Conservation (phyloP, 78 protist genomes). For the Tieghemostelium lacteum region DNA sequence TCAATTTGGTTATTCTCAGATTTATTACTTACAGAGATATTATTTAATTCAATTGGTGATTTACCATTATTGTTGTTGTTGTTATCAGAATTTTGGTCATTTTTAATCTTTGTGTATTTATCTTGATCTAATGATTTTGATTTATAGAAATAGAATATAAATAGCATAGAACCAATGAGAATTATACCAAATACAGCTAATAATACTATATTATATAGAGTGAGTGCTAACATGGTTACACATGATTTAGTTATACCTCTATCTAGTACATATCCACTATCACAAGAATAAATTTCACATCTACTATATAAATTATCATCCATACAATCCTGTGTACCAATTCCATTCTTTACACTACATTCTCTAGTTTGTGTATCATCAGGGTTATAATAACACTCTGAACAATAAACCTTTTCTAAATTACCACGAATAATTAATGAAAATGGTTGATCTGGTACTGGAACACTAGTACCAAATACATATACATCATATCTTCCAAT, state of each 20-base stretch:
- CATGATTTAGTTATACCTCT: conserved; percentile 46
- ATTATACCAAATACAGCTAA: conserved; percentile 34
- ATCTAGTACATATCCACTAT: conserved; percentile 56
- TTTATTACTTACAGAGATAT: background rate
- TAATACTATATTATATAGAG: conserved; percentile 36
- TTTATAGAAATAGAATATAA: conserved; percentile 17
- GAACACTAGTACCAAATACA: conserved; percentile 13
- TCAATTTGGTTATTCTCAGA: background rate
- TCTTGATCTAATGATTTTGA: conserved; percentile 39
- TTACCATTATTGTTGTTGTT: conserved; percentile 2
- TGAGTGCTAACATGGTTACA: conserved; percentile 11
- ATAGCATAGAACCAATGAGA: background rate
- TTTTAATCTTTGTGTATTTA: conserved; percentile 8
- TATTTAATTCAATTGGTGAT: no score
- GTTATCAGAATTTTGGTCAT: conserved; percentile 2
- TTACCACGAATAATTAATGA: conserved; percentile 4
- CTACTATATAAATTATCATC: conserved; percentile 8
- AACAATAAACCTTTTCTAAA: background rate
- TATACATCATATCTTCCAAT: conserved; percentile 16
- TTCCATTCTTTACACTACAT: conserved; percentile 29
- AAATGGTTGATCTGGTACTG: conserved; percentile 25
- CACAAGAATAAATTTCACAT: conserved; percentile 34
- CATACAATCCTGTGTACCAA: conserved; percentile 32
- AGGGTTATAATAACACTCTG: conserved; percentile 47
- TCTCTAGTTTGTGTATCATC: background rate